A percentile compares a stretch with the other conserved stretches of the same genome.
phyloP scores from a whole-genome alignment of 2,329 filamentous ascomycete genomes.

The Daldinia sp. region DNA sequence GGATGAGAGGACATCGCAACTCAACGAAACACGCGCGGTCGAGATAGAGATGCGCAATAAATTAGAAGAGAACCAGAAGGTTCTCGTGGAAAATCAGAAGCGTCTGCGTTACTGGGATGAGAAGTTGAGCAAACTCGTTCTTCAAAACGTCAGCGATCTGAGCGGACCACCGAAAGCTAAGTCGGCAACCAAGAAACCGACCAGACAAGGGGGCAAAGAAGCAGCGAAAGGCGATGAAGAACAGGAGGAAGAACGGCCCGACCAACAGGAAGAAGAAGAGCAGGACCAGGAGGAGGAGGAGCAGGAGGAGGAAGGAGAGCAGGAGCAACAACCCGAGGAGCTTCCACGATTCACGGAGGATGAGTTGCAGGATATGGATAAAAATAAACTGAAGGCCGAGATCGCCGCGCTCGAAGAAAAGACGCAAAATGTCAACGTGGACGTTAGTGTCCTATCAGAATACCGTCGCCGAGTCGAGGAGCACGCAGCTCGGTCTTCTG shows the following conservation, averaged over 20 bases:
- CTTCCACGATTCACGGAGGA: conserved; percentile 81
- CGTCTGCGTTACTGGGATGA: conserved; percentile 86
- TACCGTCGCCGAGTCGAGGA: conserved; percentile 88
- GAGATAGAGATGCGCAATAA: conserved; percentile 99
- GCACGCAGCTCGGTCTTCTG: conserved; percentile 80
- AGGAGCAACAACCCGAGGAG: conserved; percentile 56
- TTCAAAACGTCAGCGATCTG: conserved; percentile 83
- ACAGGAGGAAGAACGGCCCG: conserved; percentile 26
- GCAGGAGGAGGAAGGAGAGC: conserved; percentile 13
- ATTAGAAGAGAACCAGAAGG: conserved; percentile 94
- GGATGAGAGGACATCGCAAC: conserved; percentile 82
- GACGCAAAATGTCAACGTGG: conserved; percentile 86
- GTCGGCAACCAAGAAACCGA: conserved; percentile 43
- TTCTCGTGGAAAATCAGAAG: conserved; percentile 84
- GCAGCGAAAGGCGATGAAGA: conserved; percentile 32
- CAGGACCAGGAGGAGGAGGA: conserved; percentile 31
- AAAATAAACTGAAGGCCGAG: conserved; percentile 67
- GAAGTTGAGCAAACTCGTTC: conserved; percentile 81
- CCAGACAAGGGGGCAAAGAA: conserved; percentile 36
- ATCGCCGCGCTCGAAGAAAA: conserved; percentile 70
- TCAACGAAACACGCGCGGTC: conserved; percentile 86
- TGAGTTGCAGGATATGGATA: conserved; percentile 72
- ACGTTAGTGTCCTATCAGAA: conserved; percentile 86
- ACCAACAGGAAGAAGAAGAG: conserved; percentile 22
- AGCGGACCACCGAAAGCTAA: conserved; percentile 50